Base-by-base conservation (phyloP, 768 basidiomycete genomes). In the Imleria badia region DNA sequence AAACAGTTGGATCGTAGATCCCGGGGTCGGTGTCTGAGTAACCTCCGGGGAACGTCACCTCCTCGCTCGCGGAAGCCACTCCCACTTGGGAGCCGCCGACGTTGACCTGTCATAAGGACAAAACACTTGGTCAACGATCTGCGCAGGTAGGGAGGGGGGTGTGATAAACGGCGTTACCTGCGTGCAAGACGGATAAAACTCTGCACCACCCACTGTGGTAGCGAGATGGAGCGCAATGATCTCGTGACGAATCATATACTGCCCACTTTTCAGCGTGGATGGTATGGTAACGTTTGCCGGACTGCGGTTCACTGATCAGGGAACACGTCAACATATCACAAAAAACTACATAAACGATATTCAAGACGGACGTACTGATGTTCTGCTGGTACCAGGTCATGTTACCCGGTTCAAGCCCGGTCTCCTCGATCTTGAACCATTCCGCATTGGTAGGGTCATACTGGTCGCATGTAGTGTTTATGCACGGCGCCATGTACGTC, bases 141-240 rank as follows among this genome's bases (percentile, higher is more conserved):
- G 8, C 10, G 20, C 44, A 2, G n/a, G 31, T n/a, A 3, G 19
- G 23, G 30, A 40, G 33, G 33, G 29, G 1, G 6, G 30, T 10
- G n/a, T 22, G 47, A 74, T n/a, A 13, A 5, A 22, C 1, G 14
- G 45, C 2, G 19, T 26, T 47, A 71, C 69, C 67, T 81, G 80
- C 3, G 79, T 75, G 68, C 90, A 93, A 26, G 81, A 80, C 0
- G 87, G 84, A 67, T 93, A 93, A 71, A 91, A 92, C 71, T 93
- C 90, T 1, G 87, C 89, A 19, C 86, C 87, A 6, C 84, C 83
- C 17, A 64, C 11, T 3, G 63, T 59, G n/a, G 65, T 75, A 7
- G 79, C 89, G 43, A 84, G 77, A 63, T 91, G 90, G 14, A 91
- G 80, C 11, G 86, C 85, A 66, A 91, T 85, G 69, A 91, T 86